Percentiles rank a stretch among this genome's conserved stretches.
These are phyloP conservation scores for Penicillium steckii DNA, from an alignment of 495 filamentous ascomycete species.

Conservation along the genomic window DNA sequence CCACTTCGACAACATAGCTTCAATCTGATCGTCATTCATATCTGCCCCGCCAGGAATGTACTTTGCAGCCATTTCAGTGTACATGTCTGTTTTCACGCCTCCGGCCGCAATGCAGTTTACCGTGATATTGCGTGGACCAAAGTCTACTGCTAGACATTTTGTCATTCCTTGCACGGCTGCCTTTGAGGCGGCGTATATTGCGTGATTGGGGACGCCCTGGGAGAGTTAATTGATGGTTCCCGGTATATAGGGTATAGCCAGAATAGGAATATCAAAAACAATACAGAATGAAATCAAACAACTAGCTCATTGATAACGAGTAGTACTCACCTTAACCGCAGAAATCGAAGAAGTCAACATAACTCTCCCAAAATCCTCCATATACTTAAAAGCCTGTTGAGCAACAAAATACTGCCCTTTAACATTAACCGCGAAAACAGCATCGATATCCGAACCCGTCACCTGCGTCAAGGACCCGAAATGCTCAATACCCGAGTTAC, in stretches of 20 bases:
- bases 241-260: neutral
- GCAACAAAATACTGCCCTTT: conserved; percentile 64
- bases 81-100: conserved; percentile 34
- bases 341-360: conserved; percentile 36
- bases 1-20: conserved; percentile 23
- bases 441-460: conserved; percentile 52
- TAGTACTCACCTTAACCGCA: conserved; percentile 27
- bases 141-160: conserved; percentile 54
- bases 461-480: conserved; percentile 49
- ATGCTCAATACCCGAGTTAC: conserved; percentile 54
- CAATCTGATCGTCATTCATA: conserved; percentile 30
- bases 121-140: conserved; percentile 50
- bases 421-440: conserved; percentile 54
- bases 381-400: conserved; percentile 63
- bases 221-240: neutral
- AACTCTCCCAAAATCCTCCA: conserved; percentile 39
- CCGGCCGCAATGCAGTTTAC: conserved; percentile 56
- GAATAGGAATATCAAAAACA: too few species aligned
- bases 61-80: conserved; percentile 37
- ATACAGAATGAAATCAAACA: too few species aligned
- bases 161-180: conserved; percentile 53
- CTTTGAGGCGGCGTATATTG: conserved; percentile 54
- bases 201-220: conserved; percentile 27
- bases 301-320: too few species aligned
- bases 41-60: conserved; percentile 38